Evolutionary conservation across 768 basidiomycete species (phyloP).

Genomic region (Lyophyllum decastes): DNA sequence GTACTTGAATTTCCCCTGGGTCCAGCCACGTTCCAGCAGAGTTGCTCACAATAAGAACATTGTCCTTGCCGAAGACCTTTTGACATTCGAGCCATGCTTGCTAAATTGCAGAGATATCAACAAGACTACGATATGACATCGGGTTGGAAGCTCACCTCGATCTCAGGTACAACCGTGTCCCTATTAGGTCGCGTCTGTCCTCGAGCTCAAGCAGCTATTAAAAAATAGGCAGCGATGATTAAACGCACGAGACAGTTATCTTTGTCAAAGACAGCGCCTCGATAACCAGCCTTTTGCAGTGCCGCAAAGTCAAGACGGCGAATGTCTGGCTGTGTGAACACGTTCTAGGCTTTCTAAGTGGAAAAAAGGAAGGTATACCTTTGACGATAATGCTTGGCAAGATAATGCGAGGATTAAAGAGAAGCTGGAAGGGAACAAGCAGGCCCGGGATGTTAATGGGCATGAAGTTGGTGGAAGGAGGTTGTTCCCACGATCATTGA

Average conservation of each 20-base stretch:
- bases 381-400: constrained; percentile 66
- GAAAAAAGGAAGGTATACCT: constrained; percentile 43
- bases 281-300: constrained; percentile 74
- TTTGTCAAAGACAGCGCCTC: constrained; percentile 94
- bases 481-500: constrained; percentile 22
- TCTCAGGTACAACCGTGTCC: constrained; percentile 76
- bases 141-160: constrained; percentile 50
- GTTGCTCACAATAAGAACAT: constrained; percentile 92
- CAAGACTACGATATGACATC: not conserved
- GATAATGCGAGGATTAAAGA: constrained; percentile 66
- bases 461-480: constrained; percentile 38
- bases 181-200: constrained; percentile 76
- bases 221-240: not conserved
- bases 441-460: constrained; percentile 75
- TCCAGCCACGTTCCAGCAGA: constrained; percentile 86
- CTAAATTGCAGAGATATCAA: constrained; percentile 35
- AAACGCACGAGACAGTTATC: constrained; percentile 89
- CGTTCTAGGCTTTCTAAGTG: constrained; percentile 13
- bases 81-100: constrained; percentile 76
- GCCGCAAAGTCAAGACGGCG: constrained; percentile 79
- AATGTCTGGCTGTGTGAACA: constrained; percentile 67
- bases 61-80: constrained; percentile 70
- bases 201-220: not conserved
- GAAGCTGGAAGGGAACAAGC: constrained; percentile 68
- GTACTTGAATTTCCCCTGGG: constrained; percentile 77